Base-by-base conservation (phyloP, 768 basidiomycete genomes). In the Boletus coccyginus region DNA sequence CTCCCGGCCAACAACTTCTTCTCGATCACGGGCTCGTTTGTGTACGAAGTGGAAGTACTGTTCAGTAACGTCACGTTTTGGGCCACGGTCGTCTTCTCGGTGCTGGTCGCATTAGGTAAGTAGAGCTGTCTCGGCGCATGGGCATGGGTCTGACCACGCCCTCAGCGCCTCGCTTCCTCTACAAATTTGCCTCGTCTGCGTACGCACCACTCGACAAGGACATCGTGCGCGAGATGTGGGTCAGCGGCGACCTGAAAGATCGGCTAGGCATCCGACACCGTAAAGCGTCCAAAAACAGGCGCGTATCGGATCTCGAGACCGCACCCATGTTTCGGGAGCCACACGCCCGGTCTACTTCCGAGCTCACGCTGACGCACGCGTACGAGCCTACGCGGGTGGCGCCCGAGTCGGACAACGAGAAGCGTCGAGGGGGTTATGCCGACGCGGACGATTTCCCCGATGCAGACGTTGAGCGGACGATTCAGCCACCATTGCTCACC, bases 191-290 rank as follows among this genome's bases (percentile, higher is more conserved):
- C 57, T 76, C 80, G 11, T 77, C 85, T 1, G 80, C 86, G 1
- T 97, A 94, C 65, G 73, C 70, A 46, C 94, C 95, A 3, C 75
- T 86, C 17, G 96, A 98, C 78, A 88, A 85, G 68, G 91, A 97
- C 63, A 86, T 98, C 53, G 78, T 98, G 9, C 86, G 96, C 31
- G 96, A 98, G 76, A 88, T 86, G 83, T 93, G 90, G 91, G 90
- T 93, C 5, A 65, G 70, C 55, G 92, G 92, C 5, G 85, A 92
- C 65, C 78, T 94, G 53, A 94, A 94, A 68, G 90, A 92, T 59
- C 83, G 78, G 40, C 76, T 94, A 5, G 92, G 92, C 4, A 80
- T 94, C 53, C 71, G 75, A 36, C 88, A 86, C 62, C 81, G 85
- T 39, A 84, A 83, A 48, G 71, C 71, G 35, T 82, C 76, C 64